Conservation (phyloP, 768 basidiomycete genomes). For the Inosperma sp. region DNA sequence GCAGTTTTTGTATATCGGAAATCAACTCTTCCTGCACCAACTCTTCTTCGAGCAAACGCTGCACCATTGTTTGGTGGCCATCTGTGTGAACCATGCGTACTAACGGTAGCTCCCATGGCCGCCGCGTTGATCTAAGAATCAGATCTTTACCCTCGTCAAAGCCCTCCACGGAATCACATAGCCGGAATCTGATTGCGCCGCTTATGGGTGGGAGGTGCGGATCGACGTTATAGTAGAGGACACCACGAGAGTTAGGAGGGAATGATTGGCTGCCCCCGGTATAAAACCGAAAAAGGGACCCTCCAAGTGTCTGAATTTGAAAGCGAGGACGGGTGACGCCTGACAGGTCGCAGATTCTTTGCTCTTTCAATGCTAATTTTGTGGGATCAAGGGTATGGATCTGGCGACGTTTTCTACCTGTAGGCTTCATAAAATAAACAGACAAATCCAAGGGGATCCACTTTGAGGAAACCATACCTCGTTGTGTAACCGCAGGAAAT, state of each 20-base stretch:
- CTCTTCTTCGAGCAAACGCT: background rate
- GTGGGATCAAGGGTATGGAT: background rate
- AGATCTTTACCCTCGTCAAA: slow-evolving; percentile 7
- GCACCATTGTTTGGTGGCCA: background rate
- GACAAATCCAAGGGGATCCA: too few relatives aligned
- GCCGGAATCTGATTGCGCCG: slow-evolving; percentile 6
- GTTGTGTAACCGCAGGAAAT: too few relatives aligned
- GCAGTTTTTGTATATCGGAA: background rate
- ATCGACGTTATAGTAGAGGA: slow-evolving; percentile 4
- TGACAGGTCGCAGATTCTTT: slow-evolving; percentile 2
- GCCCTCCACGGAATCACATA: background rate
- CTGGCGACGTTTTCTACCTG: background rate
- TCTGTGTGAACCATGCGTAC: background rate
- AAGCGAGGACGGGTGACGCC: background rate
- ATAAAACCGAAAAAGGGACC: background rate
- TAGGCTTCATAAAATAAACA: background rate
- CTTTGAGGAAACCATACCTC: too few relatives aligned
- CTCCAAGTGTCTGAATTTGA: background rate
- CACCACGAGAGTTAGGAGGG: background rate
- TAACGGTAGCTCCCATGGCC: background rate
- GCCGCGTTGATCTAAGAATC: background rate
- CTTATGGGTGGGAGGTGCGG: background rate
- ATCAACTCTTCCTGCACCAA: background rate
- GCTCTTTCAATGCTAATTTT: background rate
- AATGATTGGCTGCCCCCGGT: background rate